phyloP scores from a whole-genome alignment of 371 early-diverging fungal species.

The Fennellomyces sp. region DNA sequence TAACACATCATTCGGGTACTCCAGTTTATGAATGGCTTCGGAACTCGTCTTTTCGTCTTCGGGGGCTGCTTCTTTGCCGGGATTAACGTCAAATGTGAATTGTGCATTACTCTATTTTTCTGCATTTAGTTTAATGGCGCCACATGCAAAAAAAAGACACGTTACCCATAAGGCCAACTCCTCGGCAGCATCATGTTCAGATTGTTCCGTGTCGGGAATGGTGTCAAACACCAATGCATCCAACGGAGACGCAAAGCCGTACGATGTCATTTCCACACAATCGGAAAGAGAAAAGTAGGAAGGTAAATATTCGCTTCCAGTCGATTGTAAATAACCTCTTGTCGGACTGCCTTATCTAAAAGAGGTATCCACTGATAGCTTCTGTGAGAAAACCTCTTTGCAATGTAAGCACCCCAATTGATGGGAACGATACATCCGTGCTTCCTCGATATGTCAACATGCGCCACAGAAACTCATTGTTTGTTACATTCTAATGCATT shows the following conservation, averaged over 20 bases:
- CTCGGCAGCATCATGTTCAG: constrained; percentile 47
- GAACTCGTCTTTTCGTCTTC: constrained; percentile 41
- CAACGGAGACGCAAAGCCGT: constrained; percentile 26
- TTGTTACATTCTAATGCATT: too few species aligned
- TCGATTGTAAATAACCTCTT: too few species aligned
- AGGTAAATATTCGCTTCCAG: too few species aligned
- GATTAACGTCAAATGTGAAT: constrained; percentile 66
- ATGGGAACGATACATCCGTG: too few species aligned
- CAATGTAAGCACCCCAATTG: too few species aligned
- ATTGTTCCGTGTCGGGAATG: constrained; percentile 20
- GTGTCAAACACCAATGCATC: constrained; percentile 43
- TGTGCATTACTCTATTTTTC: constrained; percentile 58
- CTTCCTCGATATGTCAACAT: too few species aligned
- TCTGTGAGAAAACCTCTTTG: too few species aligned
- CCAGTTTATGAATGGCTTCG: constrained; percentile 6
- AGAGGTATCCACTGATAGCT: too few species aligned
- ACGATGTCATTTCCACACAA: not conserved
- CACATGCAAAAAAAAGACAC: not conserved
- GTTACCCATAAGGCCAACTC: constrained; percentile 57
- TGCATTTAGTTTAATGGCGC: not conserved
- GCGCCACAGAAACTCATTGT: too few species aligned
- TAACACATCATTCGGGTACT: constrained; percentile 7
- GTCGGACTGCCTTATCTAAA: too few species aligned
- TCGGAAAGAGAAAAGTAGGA: too few species aligned
- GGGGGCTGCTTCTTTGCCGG: constrained; percentile 52